Conservation (phyloP, 1,284 basidiomycete genomes). For the Rhodotorula sp. region DNA sequence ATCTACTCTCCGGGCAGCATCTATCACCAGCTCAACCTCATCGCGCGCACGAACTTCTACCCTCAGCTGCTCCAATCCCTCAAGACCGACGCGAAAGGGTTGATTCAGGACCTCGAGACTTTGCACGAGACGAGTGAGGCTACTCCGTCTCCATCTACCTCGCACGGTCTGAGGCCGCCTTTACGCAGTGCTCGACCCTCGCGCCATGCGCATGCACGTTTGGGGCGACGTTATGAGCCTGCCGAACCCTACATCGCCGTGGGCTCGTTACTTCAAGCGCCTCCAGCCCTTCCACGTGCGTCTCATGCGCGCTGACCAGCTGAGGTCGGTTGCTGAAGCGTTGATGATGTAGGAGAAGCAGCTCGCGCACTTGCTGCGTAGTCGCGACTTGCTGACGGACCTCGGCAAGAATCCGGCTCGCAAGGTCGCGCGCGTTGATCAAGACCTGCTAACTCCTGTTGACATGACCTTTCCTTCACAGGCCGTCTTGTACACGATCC, state of each 20-base stretch:
- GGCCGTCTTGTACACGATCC: conserved; percentile 81
- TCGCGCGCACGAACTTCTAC: conserved; percentile 74
- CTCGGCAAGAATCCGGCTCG: conserved; percentile 72
- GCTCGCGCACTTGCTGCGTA: conserved; percentile 66
- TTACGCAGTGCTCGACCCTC: conserved; percentile 68
- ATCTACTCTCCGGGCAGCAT: conserved; percentile 56
- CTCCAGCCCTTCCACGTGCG: conserved; percentile 57
- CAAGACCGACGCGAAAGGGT: conserved; percentile 67
- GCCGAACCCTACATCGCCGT: conserved; percentile 68
- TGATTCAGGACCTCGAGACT: conserved; percentile 70
- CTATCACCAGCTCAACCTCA: conserved; percentile 66
- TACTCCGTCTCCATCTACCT: background rate
- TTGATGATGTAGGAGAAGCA: conserved; percentile 55
- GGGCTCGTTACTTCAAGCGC: conserved; percentile 66
- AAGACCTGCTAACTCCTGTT: background rate
- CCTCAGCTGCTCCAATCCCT: conserved; percentile 73
- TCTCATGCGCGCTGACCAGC: background rate
- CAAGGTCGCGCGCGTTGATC: conserved; percentile 56
- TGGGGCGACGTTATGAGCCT: conserved; percentile 76
- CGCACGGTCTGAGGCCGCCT: background rate
- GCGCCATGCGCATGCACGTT: conserved; percentile 79
- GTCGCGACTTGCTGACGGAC: conserved; percentile 67
- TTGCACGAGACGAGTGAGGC: conserved; percentile 66
- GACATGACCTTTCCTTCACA: conserved; percentile 46
- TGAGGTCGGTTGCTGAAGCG: background rate